Evolutionary conservation across 228 moss, liverwort and hornwort species (phyloP).

Genomic region (Sphagnum magellanicum): DNA sequence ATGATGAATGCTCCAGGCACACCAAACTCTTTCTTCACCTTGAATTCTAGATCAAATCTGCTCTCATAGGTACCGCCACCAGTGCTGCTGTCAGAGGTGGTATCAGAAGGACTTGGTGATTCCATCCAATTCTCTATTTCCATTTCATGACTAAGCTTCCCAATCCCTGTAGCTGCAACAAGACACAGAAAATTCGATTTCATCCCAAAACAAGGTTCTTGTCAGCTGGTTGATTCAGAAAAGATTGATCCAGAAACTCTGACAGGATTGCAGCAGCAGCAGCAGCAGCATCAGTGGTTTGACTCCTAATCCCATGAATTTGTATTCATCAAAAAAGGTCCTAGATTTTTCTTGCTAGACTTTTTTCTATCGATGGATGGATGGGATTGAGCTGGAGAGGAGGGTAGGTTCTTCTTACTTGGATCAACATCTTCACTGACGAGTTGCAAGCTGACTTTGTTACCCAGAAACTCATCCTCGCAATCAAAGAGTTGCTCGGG

Average conservation of each 20-base stretch:
- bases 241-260: background rate
- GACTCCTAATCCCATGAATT: no score
- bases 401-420: slow-evolving; percentile 13
- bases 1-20: slow-evolving; percentile 73
- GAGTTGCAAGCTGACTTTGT: slow-evolving; percentile 50
- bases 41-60: slow-evolving; percentile 41
- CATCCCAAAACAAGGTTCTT: no score
- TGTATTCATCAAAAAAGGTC: background rate
- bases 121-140: slow-evolving; percentile 57
- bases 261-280: background rate
- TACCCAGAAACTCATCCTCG: slow-evolving; percentile 51
- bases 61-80: slow-evolving; percentile 31
- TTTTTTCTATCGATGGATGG: background rate
- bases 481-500: slow-evolving; percentile 29
- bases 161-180: slow-evolving; percentile 42
- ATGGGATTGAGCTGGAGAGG: background rate
- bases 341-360: background rate
- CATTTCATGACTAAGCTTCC: slow-evolving; percentile 43
- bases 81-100: background rate
- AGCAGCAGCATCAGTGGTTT: no score
- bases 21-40: slow-evolving; percentile 51
- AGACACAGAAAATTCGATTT: no score
- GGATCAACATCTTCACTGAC: slow-evolving; percentile 58
- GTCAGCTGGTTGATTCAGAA: no score
- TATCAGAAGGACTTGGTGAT: slow-evolving; percentile 12